Evolutionary conservation across 75 land plant species (phyloP).

Genomic region (Ceratopteris richardii): DNA sequence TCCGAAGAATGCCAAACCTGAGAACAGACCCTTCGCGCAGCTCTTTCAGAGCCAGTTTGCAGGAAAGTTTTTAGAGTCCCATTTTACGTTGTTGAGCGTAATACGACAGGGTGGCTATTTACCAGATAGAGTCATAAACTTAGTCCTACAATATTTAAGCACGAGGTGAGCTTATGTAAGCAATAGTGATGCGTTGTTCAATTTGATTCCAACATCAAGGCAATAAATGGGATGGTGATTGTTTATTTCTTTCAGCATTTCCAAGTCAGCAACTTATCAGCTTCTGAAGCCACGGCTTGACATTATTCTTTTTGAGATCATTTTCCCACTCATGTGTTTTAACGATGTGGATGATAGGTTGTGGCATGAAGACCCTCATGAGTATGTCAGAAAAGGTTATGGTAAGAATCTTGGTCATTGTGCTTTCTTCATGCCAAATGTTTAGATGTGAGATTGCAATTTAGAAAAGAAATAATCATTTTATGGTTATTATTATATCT

Average conservation of each 20-base stretch:
- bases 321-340: conserved; percentile 98
- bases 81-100: conserved; percentile 65
- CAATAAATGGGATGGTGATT: too few species aligned
- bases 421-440: neutral
- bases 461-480: too few species aligned
- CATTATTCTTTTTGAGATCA: conserved; percentile 84
- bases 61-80: conserved; percentile 84
- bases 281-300: conserved; percentile 79
- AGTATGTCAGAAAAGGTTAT: conserved; percentile 96
- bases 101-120: conserved; percentile 81
- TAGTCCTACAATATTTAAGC: conserved; percentile 85
- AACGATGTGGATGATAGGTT: conserved; percentile 82
- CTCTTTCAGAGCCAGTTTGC: conserved; percentile 89
- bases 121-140: conserved; percentile 90
- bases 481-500: neutral
- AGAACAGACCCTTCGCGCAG: conserved; percentile 84
- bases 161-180: conserved; percentile 71
- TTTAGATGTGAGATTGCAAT: neutral
- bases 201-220: too few species aligned
- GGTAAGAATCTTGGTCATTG: conserved; percentile 55
- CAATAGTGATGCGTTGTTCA: too few species aligned
- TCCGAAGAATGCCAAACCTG: conserved; percentile 77
- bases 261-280: conserved; percentile 71
- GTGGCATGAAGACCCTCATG: conserved; percentile 98
- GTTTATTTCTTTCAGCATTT: conserved; percentile 48